phyloP scores from a whole-genome alignment of 257 asterid genomes.

The Dorcoceras hygrometricum region DNA sequence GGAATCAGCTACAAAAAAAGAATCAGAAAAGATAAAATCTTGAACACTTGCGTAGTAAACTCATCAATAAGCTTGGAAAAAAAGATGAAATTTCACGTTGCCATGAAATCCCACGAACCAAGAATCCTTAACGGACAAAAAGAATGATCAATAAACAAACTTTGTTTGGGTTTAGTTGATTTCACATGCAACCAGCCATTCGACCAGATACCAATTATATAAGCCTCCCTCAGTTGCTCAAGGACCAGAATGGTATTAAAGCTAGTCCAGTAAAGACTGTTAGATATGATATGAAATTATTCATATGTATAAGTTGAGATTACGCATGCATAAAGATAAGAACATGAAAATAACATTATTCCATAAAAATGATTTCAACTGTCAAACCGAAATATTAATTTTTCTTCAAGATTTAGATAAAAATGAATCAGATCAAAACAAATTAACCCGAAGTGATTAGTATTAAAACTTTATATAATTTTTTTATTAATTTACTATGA shows the following conservation, averaged over 20 bases:
- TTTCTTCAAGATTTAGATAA: too few species aligned
- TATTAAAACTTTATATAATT: too few species aligned
- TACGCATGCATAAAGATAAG: too few species aligned
- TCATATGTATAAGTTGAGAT: too few species aligned
- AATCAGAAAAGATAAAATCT: conserved; percentile 7
- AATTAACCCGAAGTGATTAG: too few species aligned
- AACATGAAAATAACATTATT: too few species aligned
- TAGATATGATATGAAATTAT: neutral
- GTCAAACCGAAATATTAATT: too few species aligned
- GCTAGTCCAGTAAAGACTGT: conserved; percentile 5
- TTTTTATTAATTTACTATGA: too few species aligned
- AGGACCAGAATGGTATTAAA: conserved; percentile 4
- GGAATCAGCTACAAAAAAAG: neutral
- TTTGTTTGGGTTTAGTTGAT: neutral
- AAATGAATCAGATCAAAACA: too few species aligned
- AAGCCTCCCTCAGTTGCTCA: conserved; percentile 29
- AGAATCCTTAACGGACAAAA: conserved; percentile 6
- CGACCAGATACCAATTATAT: conserved; percentile 19
- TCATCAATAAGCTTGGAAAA: neutral
- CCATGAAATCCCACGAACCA: conserved; percentile 11
- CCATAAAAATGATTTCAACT: too few species aligned
- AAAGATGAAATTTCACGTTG: neutral
- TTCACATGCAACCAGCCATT: conserved; percentile 18
- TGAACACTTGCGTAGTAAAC: neutral
- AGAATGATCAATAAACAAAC: neutral